Evolutionary conservation across 169 alveolate genomes (phyloP).

Genomic region (Eimeria praecox): DNA sequence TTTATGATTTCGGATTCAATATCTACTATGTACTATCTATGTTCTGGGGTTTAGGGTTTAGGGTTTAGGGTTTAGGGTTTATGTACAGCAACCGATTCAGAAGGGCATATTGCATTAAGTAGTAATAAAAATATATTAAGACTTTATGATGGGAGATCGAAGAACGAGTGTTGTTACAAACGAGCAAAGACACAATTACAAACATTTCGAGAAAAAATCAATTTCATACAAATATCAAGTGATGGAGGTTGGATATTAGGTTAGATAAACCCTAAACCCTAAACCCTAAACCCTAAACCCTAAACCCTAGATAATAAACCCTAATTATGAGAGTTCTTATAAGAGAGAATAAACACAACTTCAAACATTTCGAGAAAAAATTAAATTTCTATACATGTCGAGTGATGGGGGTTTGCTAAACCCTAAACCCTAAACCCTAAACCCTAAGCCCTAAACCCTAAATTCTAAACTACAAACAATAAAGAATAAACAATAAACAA

Average conservation of each 20-base stretch:
- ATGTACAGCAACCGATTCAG: constrained; percentile 82
- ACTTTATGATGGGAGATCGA: constrained; percentile 86
- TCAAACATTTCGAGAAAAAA: no score
- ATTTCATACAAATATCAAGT: constrained; percentile 85
- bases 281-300: constrained; percentile 27
- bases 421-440: no score
- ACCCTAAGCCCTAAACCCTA: no score
- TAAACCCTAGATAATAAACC: no score
- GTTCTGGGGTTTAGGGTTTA: background rate
- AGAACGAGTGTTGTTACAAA: constrained; percentile 85
- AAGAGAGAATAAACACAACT: no score
- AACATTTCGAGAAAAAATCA: constrained; percentile 83
- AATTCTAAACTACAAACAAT: no score
- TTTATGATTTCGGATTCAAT: no score
- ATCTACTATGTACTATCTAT: background rate
- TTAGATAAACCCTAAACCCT: constrained; percentile 34
- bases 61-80: constrained; percentile 43
- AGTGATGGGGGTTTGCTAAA: no score
- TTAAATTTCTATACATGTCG: no score
- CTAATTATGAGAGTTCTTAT: no score
- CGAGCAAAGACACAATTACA: constrained; percentile 84
- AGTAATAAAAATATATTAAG: constrained; percentile 85
- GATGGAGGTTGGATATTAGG: constrained; percentile 90
- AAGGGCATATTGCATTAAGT: constrained; percentile 86
- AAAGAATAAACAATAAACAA: no score